Conservation (phyloP, 2,329 filamentous ascomycete species). For the Fusarium verrucosum region DNA sequence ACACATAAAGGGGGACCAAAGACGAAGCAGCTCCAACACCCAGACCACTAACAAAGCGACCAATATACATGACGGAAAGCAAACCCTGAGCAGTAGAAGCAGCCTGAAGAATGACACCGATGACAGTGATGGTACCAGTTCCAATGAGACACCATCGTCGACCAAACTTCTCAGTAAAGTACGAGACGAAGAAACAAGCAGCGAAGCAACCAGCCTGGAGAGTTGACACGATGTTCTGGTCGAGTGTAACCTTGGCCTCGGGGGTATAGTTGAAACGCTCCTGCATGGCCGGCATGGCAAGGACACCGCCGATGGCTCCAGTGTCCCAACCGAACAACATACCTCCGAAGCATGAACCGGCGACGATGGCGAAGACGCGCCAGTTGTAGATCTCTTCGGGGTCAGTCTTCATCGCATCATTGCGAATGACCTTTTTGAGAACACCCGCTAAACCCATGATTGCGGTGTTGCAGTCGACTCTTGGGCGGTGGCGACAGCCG, state of each 20-base stretch:
- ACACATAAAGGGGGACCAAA: constrained; percentile 56
- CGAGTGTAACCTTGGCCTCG: constrained; percentile 60
- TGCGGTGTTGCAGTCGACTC: constrained; percentile 10
- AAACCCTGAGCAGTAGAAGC: constrained; percentile 62
- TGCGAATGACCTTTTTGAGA: constrained; percentile 68
- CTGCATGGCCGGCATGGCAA: constrained; percentile 68
- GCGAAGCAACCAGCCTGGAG: constrained; percentile 75
- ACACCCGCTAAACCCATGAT: constrained; percentile 55
- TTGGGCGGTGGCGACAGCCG: constrained; percentile 12
- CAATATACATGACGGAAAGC: constrained; percentile 71
- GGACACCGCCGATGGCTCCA: constrained; percentile 73
- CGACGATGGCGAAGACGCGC: constrained; percentile 71
- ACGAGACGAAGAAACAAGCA: constrained; percentile 66
- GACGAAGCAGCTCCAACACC: constrained; percentile 62
- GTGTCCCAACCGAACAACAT: constrained; percentile 63
- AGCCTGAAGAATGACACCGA: constrained; percentile 72
- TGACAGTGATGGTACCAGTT: constrained; percentile 64
- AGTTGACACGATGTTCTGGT: constrained; percentile 75
- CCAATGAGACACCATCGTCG: constrained; percentile 64
- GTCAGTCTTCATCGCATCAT: constrained; percentile 75
- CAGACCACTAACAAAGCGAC: constrained; percentile 63
- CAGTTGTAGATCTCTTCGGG: constrained; percentile 75
- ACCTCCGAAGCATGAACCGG: constrained; percentile 74
- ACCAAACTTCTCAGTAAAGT: constrained; percentile 64
- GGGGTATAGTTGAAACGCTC: constrained; percentile 51